phyloP scores from a whole-genome alignment of 768 basidiomycete species.

The Lactarius tabidus region DNA sequence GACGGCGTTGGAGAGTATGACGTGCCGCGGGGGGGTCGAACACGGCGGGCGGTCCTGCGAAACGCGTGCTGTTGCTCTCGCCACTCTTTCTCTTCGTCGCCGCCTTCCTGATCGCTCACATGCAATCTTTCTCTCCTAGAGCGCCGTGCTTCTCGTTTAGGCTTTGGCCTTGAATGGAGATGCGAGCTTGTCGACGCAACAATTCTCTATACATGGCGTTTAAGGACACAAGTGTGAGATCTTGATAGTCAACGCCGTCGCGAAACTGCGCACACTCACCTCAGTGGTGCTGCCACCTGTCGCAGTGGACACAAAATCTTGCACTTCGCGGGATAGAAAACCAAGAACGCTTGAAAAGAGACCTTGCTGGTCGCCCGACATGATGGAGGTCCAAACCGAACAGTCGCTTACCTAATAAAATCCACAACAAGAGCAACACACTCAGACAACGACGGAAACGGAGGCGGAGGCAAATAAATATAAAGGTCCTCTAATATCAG shows the following conservation, averaged over 20 bases:
- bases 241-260: not conserved
- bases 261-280: conserved; percentile 16
- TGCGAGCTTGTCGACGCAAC: conserved; percentile 9
- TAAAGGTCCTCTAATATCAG: not conserved
- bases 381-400: conserved; percentile 8
- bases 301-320: conserved; percentile 65
- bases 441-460: not conserved
- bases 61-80: conserved; percentile 4
- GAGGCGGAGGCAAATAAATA: conserved; percentile 1
- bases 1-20: conserved; percentile 11
- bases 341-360: conserved; percentile 60
- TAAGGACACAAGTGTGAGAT: not conserved
- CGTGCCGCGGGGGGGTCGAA: conserved; percentile 13
- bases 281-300: conserved; percentile 39
- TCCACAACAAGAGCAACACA: conserved; percentile 4
- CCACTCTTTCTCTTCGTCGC: conserved; percentile 8
- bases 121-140: conserved; percentile 6
- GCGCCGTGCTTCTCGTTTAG: not conserved
- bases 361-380: conserved; percentile 31
- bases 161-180: not conserved
- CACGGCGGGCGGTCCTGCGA: not conserved
- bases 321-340: conserved; percentile 68
- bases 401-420: conserved; percentile 20
- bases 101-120: not conserved
- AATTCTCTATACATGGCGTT: not conserved